Conservation (phyloP, 2,329 filamentous ascomycete genomes). For the Fusarium pilosicola region DNA sequence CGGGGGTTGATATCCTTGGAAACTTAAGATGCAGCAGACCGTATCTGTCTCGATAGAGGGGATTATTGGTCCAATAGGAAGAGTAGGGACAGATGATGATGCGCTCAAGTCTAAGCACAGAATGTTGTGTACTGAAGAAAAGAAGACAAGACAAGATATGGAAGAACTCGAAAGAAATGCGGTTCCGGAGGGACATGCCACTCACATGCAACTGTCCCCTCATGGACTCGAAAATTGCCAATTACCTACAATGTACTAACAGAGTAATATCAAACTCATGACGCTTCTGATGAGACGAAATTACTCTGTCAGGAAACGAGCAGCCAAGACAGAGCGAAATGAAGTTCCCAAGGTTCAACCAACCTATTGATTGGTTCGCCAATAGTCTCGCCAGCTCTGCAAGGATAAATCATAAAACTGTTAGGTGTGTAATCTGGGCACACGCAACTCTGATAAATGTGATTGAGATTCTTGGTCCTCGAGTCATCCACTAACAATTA, state of each 20-base stretch:
- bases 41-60: constrained; percentile 22
- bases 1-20: constrained; percentile 28
- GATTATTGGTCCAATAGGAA: constrained; percentile 12
- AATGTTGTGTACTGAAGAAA: constrained; percentile 3
- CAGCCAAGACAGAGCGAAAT: constrained; percentile 29
- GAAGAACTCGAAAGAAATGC: not conserved
- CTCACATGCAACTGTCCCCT: not conserved
- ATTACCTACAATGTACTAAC: not conserved
- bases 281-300: constrained; percentile 17
- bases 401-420: not conserved
- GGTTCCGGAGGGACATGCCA: not conserved
- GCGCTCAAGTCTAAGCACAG: constrained; percentile 17
- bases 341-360: constrained; percentile 1
- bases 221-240: not conserved
- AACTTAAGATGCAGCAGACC: constrained; percentile 25
- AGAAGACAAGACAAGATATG: not conserved
- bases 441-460: constrained; percentile 2
- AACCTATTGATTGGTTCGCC: constrained; percentile 31
- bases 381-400: constrained; percentile 14
- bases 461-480: not conserved
- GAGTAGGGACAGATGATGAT: constrained; percentile 15
- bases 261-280: constrained; percentile 7
- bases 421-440: constrained; percentile 5
- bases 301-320: constrained; percentile 26
- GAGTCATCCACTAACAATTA: not conserved